phyloP scores from a whole-genome alignment of 345 rosid genomes.

The Eucalyptus victrix region DNA sequence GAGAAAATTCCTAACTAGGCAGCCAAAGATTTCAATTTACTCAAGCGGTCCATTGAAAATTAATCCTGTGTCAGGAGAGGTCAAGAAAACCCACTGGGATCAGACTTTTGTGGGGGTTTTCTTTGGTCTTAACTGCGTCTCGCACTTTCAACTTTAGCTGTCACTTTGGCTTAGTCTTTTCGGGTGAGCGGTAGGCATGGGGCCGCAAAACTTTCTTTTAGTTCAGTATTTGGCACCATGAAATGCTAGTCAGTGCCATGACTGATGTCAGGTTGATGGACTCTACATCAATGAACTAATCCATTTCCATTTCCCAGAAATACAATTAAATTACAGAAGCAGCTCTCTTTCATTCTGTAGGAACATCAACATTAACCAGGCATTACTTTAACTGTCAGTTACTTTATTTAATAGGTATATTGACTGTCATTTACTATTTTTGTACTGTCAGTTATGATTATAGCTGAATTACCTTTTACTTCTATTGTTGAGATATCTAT shows the following conservation, averaged over 20 bases:
- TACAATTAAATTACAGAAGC: not conserved
- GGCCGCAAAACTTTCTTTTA: not conserved
- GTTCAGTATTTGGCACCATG: not conserved
- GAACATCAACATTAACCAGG: not conserved
- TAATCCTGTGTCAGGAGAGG: not conserved
- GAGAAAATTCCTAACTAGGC: not conserved
- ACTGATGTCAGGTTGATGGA: not conserved
- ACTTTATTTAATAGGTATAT: not conserved
- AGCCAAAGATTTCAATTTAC: not conserved
- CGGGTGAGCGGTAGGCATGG: not conserved
- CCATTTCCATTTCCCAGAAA: not conserved
- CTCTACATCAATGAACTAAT: not conserved
- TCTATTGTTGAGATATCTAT: not conserved
- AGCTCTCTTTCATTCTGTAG: not conserved
- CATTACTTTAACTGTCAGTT: not conserved
- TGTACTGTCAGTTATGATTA: not conserved
- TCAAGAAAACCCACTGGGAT: not conserved
- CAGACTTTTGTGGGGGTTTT: not conserved
- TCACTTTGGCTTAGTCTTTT: not conserved
- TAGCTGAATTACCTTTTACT: not conserved
- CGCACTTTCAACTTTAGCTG: not conserved
- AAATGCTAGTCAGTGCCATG: not conserved
- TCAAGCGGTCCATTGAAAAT: not conserved
- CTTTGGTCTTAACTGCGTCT: not conserved
- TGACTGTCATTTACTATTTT: not conserved